Conservation (phyloP, 345 rosid species). For the Heritiera littoralis region DNA sequence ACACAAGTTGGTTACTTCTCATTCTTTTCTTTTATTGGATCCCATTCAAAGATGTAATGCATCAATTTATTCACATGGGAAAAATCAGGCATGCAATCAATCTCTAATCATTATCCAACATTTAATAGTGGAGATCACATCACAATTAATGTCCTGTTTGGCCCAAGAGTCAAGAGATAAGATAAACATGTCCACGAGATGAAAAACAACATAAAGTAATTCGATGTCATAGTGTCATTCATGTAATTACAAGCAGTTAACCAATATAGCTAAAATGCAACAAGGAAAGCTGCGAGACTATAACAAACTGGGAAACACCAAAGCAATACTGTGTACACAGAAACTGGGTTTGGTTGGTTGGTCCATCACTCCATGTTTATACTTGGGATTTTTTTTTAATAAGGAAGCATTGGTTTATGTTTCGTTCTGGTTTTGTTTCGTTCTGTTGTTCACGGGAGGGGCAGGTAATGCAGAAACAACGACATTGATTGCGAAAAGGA, state of each 20-base stretch:
- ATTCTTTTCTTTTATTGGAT: background rate
- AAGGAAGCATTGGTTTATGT: too few relatives aligned
- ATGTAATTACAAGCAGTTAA: background rate
- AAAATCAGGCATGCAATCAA: background rate
- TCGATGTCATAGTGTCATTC: background rate
- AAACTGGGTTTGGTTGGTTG: background rate
- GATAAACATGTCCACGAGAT: background rate
- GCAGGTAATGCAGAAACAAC: too few relatives aligned
- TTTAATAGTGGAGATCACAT: constrained; percentile 6
- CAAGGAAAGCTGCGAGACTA: background rate
- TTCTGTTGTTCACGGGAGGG: too few relatives aligned
- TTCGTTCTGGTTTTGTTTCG: too few relatives aligned
- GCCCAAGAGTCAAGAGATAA: constrained; percentile 10
- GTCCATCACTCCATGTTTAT: too few relatives aligned
- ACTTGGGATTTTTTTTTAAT: too few relatives aligned
- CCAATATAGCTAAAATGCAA: background rate
- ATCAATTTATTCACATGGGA: background rate
- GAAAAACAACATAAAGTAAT: background rate
- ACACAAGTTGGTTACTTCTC: too few relatives aligned
- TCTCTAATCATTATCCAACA: background rate
- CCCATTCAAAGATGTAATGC: background rate
- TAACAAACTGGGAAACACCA: background rate
- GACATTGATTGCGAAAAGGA: background rate
- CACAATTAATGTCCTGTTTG: background rate
- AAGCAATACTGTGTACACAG: background rate